These are phyloP conservation scores for Fusarium phyllophilum DNA, from an alignment of 2,329 filamentous ascomycete species.

Conservation along the genomic window DNA sequence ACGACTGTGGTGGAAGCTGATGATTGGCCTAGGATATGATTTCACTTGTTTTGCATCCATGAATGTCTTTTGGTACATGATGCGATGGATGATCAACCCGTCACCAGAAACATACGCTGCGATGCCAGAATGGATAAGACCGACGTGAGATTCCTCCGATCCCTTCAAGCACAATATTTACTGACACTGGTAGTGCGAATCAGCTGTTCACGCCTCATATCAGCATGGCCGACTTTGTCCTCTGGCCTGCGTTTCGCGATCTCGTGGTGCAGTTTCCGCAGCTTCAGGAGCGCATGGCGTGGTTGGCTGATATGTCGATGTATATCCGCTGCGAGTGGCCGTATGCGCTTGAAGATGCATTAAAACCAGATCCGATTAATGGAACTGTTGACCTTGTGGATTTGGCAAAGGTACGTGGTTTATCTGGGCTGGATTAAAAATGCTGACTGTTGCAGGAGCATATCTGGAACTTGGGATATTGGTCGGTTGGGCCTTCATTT, in stretches of 20 bases:
- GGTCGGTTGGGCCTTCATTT: conserved; percentile 19
- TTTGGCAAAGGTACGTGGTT: not conserved
- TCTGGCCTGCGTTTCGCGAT: conserved; percentile 15
- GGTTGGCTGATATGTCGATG: conserved; percentile 5
- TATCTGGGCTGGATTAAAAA: fast-evolving
- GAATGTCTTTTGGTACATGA: conserved; percentile 23
- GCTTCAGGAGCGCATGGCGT: conserved; percentile 23
- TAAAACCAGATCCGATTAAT: not conserved
- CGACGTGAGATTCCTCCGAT: not conserved
- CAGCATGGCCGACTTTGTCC: conserved; percentile 11
- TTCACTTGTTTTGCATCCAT: conserved; percentile 19
- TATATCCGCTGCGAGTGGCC: conserved; percentile 14
- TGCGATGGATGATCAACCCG: conserved; percentile 22
- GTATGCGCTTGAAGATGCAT: not conserved
- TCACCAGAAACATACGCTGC: conserved; percentile 13
- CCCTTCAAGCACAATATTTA: fast-evolving
- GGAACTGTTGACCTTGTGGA: not conserved
- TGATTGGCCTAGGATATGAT: not conserved
- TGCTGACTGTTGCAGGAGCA: conserved; percentile 1
- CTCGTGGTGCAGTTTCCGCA: conserved; percentile 14
- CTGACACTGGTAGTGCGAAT: fast-evolving
- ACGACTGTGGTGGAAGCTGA: fast-evolving
- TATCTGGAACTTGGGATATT: conserved; percentile 8
- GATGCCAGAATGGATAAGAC: conserved; percentile 27
- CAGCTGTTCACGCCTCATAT: conserved; percentile 20